Evolutionary conservation across 306 rosid genomes (phyloP).

Genomic region (Biancaea sappan): DNA sequence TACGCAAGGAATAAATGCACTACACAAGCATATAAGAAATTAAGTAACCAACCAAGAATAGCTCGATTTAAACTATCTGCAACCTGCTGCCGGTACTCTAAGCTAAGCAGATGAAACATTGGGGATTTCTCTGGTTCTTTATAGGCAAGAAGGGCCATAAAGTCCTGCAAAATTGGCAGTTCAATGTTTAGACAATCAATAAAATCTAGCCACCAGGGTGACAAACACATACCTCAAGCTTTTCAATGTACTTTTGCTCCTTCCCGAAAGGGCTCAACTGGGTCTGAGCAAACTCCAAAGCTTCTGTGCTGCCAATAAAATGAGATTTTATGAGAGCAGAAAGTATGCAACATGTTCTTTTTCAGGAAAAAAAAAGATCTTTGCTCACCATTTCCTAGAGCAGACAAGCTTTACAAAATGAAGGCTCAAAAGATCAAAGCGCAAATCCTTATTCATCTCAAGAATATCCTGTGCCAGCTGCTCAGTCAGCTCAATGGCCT

Average conservation of each 20-base stretch:
- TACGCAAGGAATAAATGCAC: slow-evolving; percentile 11
- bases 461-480: slow-evolving; percentile 67
- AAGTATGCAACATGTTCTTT: slow-evolving; percentile 21
- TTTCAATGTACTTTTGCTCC: slow-evolving; percentile 58
- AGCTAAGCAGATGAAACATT: slow-evolving; percentile 82
- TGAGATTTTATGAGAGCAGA: slow-evolving; percentile 28
- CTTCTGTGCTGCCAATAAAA: slow-evolving; percentile 92
- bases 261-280: slow-evolving; percentile 75
- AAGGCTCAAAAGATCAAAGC: slow-evolving; percentile 88
- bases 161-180: slow-evolving; percentile 56
- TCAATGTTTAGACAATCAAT: background rate
- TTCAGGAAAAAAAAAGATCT: slow-evolving; percentile 15
- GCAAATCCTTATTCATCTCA: slow-evolving; percentile 74
- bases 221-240: slow-evolving; percentile 76
- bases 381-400: slow-evolving; percentile 79
- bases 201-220: background rate
- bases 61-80: slow-evolving; percentile 80
- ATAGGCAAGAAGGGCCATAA: slow-evolving; percentile 87
- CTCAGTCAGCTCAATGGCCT: slow-evolving; percentile 86
- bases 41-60: slow-evolving; percentile 73
- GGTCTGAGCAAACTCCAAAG: slow-evolving; percentile 86
- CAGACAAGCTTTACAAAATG: slow-evolving; percentile 88
- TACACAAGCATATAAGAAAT: slow-evolving; percentile 7
- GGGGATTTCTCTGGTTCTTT: slow-evolving; percentile 94
- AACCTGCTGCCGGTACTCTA: slow-evolving; percentile 71